phyloP scores from a whole-genome alignment of 257 asterid genomes.

The Fraxinus cuspidata region DNA sequence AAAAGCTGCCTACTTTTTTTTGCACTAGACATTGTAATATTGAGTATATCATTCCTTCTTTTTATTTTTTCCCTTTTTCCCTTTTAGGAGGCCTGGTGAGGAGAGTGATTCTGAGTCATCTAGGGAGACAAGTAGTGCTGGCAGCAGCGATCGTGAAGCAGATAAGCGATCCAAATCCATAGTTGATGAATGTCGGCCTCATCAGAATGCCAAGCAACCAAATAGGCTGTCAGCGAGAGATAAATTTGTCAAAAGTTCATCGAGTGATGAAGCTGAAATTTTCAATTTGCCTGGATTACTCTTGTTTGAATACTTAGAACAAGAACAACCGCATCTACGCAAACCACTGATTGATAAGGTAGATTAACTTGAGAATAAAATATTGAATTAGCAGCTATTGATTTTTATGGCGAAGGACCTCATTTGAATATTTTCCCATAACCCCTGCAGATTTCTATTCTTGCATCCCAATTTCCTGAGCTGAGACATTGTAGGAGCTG shows the following conservation, averaged over 20 bases:
- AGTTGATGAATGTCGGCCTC: slow-evolving; percentile 11
- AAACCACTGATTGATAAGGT: slow-evolving; percentile 73
- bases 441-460: slow-evolving; percentile 56
- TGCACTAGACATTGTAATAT: not conserved
- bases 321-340: slow-evolving; percentile 64
- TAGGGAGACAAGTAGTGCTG: slow-evolving; percentile 44
- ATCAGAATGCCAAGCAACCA: slow-evolving; percentile 26
- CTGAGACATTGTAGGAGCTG: slow-evolving; percentile 66
- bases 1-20: not conserved
- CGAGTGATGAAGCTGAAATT: slow-evolving; percentile 40
- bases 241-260: slow-evolving; percentile 33
- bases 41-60: not conserved
- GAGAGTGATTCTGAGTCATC: slow-evolving; percentile 46
- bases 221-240: slow-evolving; percentile 38
- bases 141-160: slow-evolving; percentile 45
- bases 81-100: slow-evolving; percentile 36
- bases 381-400: slow-evolving; percentile 6
- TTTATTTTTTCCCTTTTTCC: not conserved
- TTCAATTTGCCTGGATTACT: slow-evolving; percentile 41
- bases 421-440: slow-evolving; percentile 26
- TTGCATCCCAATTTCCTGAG: slow-evolving; percentile 61
- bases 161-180: slow-evolving; percentile 39
- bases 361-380: slow-evolving; percentile 12
- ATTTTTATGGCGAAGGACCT: slow-evolving; percentile 13
- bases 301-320: slow-evolving; percentile 61